Conservation (phyloP, 1,284 basidiomycete species). For the Sutorius eximius region DNA sequence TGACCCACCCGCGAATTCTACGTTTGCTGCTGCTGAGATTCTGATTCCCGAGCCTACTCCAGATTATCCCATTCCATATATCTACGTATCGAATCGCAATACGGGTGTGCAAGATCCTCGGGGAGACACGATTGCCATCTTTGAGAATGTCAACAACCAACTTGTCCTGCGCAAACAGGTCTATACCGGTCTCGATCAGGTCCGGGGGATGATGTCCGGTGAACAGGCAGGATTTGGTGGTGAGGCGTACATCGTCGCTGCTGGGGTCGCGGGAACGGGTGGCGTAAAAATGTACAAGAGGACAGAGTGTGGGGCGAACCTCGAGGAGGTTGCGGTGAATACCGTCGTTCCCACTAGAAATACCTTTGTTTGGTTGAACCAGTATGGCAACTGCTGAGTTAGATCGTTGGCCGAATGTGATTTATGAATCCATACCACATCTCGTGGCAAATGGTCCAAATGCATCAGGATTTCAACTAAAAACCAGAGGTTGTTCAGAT, state of each 20-base stretch:
- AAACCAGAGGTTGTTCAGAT: not conserved
- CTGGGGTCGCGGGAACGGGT: constrained; percentile 51
- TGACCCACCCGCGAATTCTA: constrained; percentile 46
- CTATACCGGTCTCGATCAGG: constrained; percentile 61
- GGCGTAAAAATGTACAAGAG: constrained; percentile 58
- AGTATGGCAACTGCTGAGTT: not conserved
- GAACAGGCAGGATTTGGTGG: constrained; percentile 40
- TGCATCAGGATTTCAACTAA: not conserved
- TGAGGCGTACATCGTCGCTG: constrained; percentile 57
- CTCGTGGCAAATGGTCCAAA: not conserved
- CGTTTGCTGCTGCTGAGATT: constrained; percentile 58
- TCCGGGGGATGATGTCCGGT: constrained; percentile 63
- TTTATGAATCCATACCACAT: not conserved
- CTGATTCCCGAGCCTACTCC: constrained; percentile 51
- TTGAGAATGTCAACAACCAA: constrained; percentile 46
- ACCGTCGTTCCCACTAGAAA: constrained; percentile 51
- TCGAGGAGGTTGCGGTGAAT: constrained; percentile 53
- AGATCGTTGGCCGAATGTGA: not conserved
- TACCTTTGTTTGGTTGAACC: constrained; percentile 45
- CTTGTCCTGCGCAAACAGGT: constrained; percentile 52
- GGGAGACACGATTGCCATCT: constrained; percentile 66
- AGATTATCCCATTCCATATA: constrained; percentile 51
- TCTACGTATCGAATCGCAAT: constrained; percentile 73
- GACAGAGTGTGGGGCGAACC: constrained; percentile 50
- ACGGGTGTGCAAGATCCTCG: constrained; percentile 46